Evolutionary conservation across 768 basidiomycete genomes (phyloP).

Genomic region (Pleurotus cornucopiae): DNA sequence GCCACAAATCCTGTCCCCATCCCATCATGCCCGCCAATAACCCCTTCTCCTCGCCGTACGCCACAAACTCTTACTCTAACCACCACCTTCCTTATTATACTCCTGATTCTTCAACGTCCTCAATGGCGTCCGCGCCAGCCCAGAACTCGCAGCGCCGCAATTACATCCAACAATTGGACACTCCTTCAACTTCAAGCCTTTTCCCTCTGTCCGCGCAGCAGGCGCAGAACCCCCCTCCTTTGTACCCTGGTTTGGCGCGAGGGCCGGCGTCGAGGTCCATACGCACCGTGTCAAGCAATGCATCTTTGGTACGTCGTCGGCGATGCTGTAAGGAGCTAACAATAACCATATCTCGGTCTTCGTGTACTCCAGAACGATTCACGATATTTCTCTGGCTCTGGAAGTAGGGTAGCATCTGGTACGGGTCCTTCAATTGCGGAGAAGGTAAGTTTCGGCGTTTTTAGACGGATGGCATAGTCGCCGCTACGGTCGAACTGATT

Average conservation of each 20-base stretch:
- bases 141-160: slow-evolving; percentile 38
- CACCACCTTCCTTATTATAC: slow-evolving; percentile 12
- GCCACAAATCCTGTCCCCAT: neutral
- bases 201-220: slow-evolving; percentile 27
- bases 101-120: slow-evolving; percentile 10
- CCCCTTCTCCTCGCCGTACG: slow-evolving; percentile 13
- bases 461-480: slow-evolving; percentile 2
- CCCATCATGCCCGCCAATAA: slow-evolving; percentile 3
- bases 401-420: slow-evolving; percentile 16
- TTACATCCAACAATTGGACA: slow-evolving; percentile 31
- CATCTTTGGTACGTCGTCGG: slow-evolving; percentile 34
- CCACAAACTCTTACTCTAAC: slow-evolving; percentile 14
- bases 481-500: neutral
- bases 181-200: slow-evolving; percentile 51
- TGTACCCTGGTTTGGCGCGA: slow-evolving; percentile 41
- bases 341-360: neutral
- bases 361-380: slow-evolving; percentile 30
- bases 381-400: slow-evolving; percentile 29
- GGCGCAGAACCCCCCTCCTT: slow-evolving; percentile 17
- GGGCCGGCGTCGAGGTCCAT: slow-evolving; percentile 27
- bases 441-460: slow-evolving; percentile 34
- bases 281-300: slow-evolving; percentile 31
- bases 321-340: slow-evolving; percentile 5
- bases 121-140: slow-evolving; percentile 9
- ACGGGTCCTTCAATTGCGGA: slow-evolving; percentile 48